phyloP scores from a whole-genome alignment of 1,139 yeast species.

The Taiozyma sp. region DNA sequence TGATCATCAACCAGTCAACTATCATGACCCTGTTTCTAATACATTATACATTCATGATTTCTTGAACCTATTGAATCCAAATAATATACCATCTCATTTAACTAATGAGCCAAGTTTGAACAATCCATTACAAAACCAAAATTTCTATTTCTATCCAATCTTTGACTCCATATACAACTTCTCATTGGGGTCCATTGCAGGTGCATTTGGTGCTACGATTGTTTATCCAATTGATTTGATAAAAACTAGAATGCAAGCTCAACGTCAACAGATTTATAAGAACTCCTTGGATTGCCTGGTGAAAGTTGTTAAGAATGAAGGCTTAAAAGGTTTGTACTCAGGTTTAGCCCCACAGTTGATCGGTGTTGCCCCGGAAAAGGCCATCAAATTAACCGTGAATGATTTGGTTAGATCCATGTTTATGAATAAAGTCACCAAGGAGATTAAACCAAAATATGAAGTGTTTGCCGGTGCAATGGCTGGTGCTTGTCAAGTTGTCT shows the following conservation, averaged over 20 bases:
- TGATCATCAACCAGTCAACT: neutral
- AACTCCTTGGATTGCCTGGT: conserved; percentile 84
- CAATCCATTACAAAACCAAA: conserved; percentile 23
- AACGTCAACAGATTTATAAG: conserved; percentile 63
- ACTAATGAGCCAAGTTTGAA: conserved; percentile 8
- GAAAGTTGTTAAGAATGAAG: conserved; percentile 75
- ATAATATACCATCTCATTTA: conserved; percentile 30
- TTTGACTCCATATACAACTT: conserved; percentile 88
- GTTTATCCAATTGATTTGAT: conserved; percentile 96
- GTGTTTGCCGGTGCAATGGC: conserved; percentile 88
- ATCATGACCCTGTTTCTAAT: neutral
- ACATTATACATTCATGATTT: conserved; percentile 34
- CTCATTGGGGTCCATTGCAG: conserved; percentile 89
- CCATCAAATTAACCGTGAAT: conserved; percentile 91
- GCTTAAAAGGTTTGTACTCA: conserved; percentile 83
- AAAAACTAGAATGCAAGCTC: conserved; percentile 97
- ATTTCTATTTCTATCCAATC: conserved; percentile 43
- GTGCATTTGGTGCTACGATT: conserved; percentile 97
- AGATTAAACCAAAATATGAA: conserved; percentile 68
- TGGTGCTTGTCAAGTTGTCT: conserved; percentile 94
- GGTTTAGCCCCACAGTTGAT: conserved; percentile 93
- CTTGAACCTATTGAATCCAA: conserved; percentile 36
- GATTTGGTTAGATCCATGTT: conserved; percentile 80
- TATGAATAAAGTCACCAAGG: conserved; percentile 50
- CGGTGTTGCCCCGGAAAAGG: conserved; percentile 98